A percentile compares a stretch with the other conserved stretches of the same genome.
phyloP scores from a whole-genome alignment of 805 yeast genomes.

The Geotrichum ghanense region DNA sequence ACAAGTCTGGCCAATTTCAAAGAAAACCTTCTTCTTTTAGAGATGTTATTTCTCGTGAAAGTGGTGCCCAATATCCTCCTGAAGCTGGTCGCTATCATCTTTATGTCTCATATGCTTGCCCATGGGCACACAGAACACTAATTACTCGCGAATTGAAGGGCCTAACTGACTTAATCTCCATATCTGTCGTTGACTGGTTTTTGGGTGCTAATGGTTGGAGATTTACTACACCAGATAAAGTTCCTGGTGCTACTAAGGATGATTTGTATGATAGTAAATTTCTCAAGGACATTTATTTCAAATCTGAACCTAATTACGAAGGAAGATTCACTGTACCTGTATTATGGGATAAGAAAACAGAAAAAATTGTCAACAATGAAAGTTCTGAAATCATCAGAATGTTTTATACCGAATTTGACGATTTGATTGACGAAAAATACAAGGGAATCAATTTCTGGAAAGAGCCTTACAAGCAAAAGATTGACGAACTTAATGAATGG shows the following conservation, averaged over 20 bases:
- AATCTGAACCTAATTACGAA: constrained; percentile 60
- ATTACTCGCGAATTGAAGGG: constrained; percentile 70
- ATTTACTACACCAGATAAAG: constrained; percentile 44
- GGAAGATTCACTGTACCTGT: constrained; percentile 92
- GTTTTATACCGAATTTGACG: constrained; percentile 61
- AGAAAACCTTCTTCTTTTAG: too few relatives aligned
- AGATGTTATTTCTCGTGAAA: constrained; percentile 43
- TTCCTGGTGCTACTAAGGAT: constrained; percentile 42
- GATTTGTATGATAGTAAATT: constrained; percentile 47
- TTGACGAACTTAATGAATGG: constrained; percentile 74
- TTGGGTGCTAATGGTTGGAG: constrained; percentile 88
- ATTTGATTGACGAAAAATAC: constrained; percentile 31
- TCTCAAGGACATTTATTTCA: constrained; percentile 60
- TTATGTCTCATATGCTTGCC: constrained; percentile 83
- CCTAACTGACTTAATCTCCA: constrained; percentile 33
- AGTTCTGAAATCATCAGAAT: constrained; percentile 82
- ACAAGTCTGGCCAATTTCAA: too few relatives aligned
- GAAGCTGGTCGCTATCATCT: constrained; percentile 77
- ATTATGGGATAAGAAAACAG: constrained; percentile 75
- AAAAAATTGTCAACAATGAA: constrained; percentile 85
- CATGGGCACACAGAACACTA: constrained; percentile 89
- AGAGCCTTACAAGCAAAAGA: constrained; percentile 34
- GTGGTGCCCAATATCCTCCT: constrained; percentile 56
- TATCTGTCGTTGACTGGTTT: constrained; percentile 82
- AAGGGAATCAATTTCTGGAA: constrained; percentile 57